Evolutionary conservation across 352 stramenopile genomes (phyloP).

Genomic region (Globisporangium middletonii): DNA sequence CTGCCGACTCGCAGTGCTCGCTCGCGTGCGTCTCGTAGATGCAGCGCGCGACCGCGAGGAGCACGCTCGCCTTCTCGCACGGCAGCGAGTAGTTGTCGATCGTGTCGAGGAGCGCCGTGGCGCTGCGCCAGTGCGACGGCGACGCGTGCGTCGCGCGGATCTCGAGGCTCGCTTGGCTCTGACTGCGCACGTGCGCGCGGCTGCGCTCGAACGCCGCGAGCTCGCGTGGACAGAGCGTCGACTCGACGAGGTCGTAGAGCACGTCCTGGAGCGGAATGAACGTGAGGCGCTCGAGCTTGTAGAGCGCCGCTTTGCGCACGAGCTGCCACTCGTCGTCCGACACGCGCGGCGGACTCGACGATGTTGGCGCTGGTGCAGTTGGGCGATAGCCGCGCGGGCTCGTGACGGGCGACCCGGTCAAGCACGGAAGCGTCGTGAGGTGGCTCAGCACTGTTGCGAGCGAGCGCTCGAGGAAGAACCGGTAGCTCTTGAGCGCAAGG

Average conservation of each 20-base stretch:
- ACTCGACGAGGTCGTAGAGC: conserved; percentile 56
- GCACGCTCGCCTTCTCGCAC: conserved; percentile 53
- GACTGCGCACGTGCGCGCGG: conserved; percentile 29
- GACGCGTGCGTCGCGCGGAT: conserved; percentile 47
- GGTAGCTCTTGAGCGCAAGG: conserved; percentile 63
- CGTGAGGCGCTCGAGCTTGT: conserved; percentile 54
- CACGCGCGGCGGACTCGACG: background rate
- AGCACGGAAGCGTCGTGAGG: conserved; percentile 17
- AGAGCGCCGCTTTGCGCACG: conserved; percentile 37
- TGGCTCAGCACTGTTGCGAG: conserved; percentile 47
- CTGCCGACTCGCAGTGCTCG: conserved; percentile 25
- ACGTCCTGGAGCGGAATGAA: conserved; percentile 66
- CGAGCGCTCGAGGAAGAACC: conserved; percentile 64
- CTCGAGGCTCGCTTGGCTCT: conserved; percentile 56
- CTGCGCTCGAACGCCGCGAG: conserved; percentile 51
- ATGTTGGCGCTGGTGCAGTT: conserved; percentile 12
- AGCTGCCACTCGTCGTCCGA: conserved; percentile 50
- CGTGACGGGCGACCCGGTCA: conserved; percentile 6
- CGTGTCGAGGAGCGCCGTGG: conserved; percentile 37
- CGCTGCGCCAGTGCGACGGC: conserved; percentile 46
- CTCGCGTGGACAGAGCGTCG: conserved; percentile 26
- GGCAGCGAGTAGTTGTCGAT: conserved; percentile 75
- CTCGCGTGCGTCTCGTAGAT: conserved; percentile 59
- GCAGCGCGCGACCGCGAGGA: conserved; percentile 61
- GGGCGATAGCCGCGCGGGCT: conserved; percentile 3